Base-by-base conservation (phyloP, 1,139 yeast species). In the Debaryomyces nepalensis region DNA sequence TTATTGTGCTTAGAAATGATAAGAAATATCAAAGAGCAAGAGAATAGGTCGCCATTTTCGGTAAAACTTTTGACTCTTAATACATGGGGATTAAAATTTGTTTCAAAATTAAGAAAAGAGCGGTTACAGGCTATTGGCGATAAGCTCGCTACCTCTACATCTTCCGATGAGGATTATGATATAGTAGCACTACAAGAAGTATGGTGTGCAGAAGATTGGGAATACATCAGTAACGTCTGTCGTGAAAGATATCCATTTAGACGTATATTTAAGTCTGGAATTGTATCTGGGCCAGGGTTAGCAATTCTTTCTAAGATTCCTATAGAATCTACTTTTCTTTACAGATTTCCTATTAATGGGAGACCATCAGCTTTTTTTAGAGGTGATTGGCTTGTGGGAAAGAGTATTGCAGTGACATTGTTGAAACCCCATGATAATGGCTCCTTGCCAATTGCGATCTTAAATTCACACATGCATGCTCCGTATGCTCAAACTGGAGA, bases 351-450 rank as follows among this genome's bases (percentile, higher is more conserved):
- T 0, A 79, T 93, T 46, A 93, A 91, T 63, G 99, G 99, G 1
- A 73, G 97, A 39, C 96, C 98, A 1, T 82, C 91, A 27, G 99
- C 99, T 0, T 84, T 95, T 49, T 86, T 80, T 67, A 69, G 98
- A 46, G 99, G 99, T 21, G 99, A 93, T 62, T 93, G 97, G 96
- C 88, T 79, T 52, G 99, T 95, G 18, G 99, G 99, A 2, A 93
- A 93, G 61, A 79, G 95, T 18, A 79, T 90, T 15, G 87, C 96
- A 0, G 82, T 90, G 2, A 87, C 96, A 0, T 64, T 84, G 10
- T 69, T 91, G 34, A 68, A 70, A 41, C 84, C 86, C 6, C 70
- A 76, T 5, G 60, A 60, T 15, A 55, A 66, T 1, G 72, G 74
- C 11, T 60, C 71, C 3, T 64, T 74, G 14, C 88, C 84, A 11